These are phyloP conservation scores for Magnaporthiopsis poae DNA, from an alignment of 2,329 filamentous ascomycete genomes.

Conservation along the genomic window DNA sequence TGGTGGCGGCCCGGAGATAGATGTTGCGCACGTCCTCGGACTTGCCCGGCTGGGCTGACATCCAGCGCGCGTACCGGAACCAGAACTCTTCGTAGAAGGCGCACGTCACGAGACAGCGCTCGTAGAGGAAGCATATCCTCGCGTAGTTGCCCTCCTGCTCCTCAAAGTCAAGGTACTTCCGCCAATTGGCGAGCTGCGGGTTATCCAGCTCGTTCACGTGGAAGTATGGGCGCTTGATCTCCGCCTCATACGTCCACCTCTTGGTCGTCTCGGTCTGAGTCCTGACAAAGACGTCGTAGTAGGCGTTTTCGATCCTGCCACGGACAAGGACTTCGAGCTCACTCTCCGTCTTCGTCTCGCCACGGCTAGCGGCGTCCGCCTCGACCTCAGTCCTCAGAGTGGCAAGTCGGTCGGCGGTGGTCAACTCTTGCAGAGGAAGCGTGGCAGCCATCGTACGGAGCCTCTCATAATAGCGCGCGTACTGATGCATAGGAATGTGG, in stretches of 20 bases:
- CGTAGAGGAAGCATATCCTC: conserved; percentile 75
- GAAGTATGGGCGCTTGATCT: conserved; percentile 93
- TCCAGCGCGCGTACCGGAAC: conserved; percentile 95
- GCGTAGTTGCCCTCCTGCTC: conserved; percentile 64
- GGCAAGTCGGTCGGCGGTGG: conserved; percentile 55
- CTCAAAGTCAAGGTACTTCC: conserved; percentile 93
- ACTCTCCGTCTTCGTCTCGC: conserved; percentile 49
- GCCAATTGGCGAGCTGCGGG: conserved; percentile 77
- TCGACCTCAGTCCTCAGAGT: conserved; percentile 65
- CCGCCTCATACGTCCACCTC: conserved; percentile 87
- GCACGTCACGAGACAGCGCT: conserved; percentile 83
- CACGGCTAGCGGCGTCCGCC: conserved; percentile 46
- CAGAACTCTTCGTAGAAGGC: conserved; percentile 97
- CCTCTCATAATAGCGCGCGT: conserved; percentile 86
- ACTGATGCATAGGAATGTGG: conserved; percentile 88
- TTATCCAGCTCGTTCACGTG: conserved; percentile 89
- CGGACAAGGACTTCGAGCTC: conserved; percentile 80
- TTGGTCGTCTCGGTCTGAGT: conserved; percentile 85
- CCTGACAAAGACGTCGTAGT: conserved; percentile 68
- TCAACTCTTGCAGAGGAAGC: conserved; percentile 64
- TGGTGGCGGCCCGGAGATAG: conserved; percentile 73
- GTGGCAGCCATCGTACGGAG: conserved; percentile 69
- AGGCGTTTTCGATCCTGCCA: conserved; percentile 66
- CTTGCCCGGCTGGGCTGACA: conserved; percentile 69
- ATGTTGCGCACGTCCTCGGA: conserved; percentile 86